phyloP scores from a whole-genome alignment of 345 rosid species.

The Ceriops zippeliana region DNA sequence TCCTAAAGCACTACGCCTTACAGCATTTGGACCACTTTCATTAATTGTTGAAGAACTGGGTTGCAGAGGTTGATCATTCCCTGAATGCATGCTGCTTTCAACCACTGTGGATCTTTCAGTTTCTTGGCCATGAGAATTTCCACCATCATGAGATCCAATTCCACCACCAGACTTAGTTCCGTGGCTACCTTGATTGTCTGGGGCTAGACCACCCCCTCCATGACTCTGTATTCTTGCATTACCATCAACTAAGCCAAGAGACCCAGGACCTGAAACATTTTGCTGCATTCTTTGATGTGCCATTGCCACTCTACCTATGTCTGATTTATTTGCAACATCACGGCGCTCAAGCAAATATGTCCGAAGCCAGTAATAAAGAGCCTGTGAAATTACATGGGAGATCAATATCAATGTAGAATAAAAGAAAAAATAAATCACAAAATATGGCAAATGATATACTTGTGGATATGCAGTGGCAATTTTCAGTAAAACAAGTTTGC shows the following conservation, averaged over 20 bases:
- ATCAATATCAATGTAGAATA: constrained; percentile 6
- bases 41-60: constrained; percentile 53
- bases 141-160: constrained; percentile 70
- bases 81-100: constrained; percentile 54
- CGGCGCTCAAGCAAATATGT: constrained; percentile 98
- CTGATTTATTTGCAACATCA: constrained; percentile 93
- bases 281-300: constrained; percentile 97
- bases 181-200: constrained; percentile 69
- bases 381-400: constrained; percentile 39
- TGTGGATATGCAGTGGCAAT: constrained; percentile 91
- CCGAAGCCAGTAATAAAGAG: constrained; percentile 96
- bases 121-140: constrained; percentile 83
- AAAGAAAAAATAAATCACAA: not conserved
- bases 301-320: constrained; percentile 66
- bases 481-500: constrained; percentile 91
- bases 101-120: constrained; percentile 55
- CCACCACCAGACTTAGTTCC: constrained; percentile 54
- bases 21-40: constrained; percentile 57
- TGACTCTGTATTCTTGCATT: constrained; percentile 48
- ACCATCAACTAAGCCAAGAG: constrained; percentile 52
- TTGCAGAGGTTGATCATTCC: constrained; percentile 74
- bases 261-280: constrained; percentile 52
- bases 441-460: constrained; percentile 36
- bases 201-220: constrained; percentile 43
- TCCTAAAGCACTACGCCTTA: constrained; percentile 65